These are phyloP conservation scores for Solanum arcanum DNA, from an alignment of 257 asterid genomes.

Conservation along the genomic window DNA sequence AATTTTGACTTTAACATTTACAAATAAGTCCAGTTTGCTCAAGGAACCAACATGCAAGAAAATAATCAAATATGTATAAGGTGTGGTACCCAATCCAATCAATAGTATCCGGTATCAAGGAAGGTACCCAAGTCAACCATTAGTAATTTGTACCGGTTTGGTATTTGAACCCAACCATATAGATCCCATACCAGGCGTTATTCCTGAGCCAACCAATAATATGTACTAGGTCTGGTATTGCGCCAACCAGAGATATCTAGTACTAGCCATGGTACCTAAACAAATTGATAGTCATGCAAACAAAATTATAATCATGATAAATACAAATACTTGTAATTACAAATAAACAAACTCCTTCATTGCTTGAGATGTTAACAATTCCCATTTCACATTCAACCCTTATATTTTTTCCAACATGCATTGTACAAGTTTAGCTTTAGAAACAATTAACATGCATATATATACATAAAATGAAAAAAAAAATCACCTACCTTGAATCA, in stretches of 20 bases:
- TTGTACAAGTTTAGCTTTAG: not conserved
- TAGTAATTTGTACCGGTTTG: not conserved
- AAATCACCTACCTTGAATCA: not conserved
- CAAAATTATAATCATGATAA: not conserved
- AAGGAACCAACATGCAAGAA: too few relatives aligned
- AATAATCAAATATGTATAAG: not conserved
- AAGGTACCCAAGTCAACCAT: not conserved
- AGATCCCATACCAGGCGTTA: not conserved
- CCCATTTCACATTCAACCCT: not conserved
- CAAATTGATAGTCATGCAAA: not conserved
- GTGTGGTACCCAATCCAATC: not conserved
- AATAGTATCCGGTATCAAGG: too few relatives aligned
- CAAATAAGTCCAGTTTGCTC: not conserved
- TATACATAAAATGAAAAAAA: not conserved
- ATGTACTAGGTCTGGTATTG: not conserved
- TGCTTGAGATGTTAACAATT: not conserved
- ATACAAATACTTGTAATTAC: not conserved
- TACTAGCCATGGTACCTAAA: not conserved
- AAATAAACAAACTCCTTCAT: not conserved
- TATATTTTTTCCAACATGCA: not conserved
- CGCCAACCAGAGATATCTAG: not conserved
- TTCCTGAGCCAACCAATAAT: not conserved
- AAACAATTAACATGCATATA: not conserved
- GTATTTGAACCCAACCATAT: not conserved
- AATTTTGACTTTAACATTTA: too few relatives aligned